A percentile compares a stretch with the other conserved stretches of the same genome.
These are phyloP conservation scores for Colletotrichum tofieldiae DNA, from an alignment of 2,329 filamentous ascomycete species.

Conservation along the genomic window DNA sequence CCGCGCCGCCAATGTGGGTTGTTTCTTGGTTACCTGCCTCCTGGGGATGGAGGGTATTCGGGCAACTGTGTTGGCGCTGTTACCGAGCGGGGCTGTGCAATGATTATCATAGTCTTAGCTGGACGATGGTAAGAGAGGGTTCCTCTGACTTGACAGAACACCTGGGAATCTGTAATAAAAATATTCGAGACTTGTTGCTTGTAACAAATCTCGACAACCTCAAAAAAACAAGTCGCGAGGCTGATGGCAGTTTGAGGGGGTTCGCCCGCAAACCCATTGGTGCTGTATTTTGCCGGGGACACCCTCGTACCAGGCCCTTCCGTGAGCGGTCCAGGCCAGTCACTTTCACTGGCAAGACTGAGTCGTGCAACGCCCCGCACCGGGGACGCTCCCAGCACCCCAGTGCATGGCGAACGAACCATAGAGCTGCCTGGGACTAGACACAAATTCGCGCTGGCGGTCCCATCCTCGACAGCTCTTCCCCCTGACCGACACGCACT, in stretches of 20 bases:
- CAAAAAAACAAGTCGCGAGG: neutral
- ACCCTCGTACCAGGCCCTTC: neutral
- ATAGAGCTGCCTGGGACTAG: neutral
- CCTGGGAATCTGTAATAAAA: neutral
- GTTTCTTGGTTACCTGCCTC: slow-evolving; percentile 10
- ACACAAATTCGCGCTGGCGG: slow-evolving; percentile 16
- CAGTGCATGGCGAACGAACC: slow-evolving; percentile 5
- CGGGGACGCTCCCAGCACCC: neutral
- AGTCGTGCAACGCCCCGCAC: slow-evolving; percentile 29
- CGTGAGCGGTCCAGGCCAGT: neutral
- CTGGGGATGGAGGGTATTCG: neutral
- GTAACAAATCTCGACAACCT: neutral
- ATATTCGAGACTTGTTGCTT: neutral
- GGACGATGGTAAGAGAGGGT: neutral
- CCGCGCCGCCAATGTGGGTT: slow-evolving; percentile 27
- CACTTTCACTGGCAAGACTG: slow-evolving; percentile 4
- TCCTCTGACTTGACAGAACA: too few relatives aligned
- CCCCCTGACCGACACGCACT: slow-evolving; percentile 24
- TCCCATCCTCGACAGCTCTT: neutral
- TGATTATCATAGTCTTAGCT: neutral
- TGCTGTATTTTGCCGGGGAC: neutral
- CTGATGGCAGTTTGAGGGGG: neutral
- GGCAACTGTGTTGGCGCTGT: slow-evolving; percentile 8
- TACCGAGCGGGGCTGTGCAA: slow-evolving; percentile 8
- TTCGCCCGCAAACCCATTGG: neutral